A percentile compares a stretch with the other conserved stretches of the same genome.
Conservation (phyloP, 2,329 filamentous ascomycete species). For the Hymenotorrendiella dingleyae region DNA sequence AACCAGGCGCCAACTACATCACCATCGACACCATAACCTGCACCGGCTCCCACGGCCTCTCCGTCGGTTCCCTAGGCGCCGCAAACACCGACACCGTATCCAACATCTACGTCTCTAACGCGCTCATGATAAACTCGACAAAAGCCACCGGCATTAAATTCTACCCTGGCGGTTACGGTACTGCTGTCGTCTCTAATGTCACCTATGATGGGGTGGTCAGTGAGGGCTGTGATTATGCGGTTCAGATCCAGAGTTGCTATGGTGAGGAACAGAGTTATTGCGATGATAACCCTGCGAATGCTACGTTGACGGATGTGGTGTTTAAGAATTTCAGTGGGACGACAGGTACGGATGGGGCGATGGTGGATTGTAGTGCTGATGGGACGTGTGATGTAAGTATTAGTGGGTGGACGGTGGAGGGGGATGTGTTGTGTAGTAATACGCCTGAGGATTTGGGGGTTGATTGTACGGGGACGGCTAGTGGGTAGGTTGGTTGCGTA, state of each 20-base stretch:
- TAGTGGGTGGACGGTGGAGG: conserved; percentile 31
- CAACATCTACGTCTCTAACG: conserved; percentile 37
- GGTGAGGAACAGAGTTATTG: conserved; percentile 34
- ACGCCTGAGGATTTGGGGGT: conserved; percentile 7
- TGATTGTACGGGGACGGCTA: neutral
- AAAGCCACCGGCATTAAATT: conserved; percentile 43
- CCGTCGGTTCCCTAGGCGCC: conserved; percentile 41
- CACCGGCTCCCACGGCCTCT: conserved; percentile 41
- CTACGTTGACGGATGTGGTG: conserved; percentile 31
- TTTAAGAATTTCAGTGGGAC: conserved; percentile 35
- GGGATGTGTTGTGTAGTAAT: conserved; percentile 31
- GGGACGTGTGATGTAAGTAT: conserved; percentile 36
- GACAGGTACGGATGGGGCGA: conserved; percentile 32
- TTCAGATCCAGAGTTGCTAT: conserved; percentile 42
- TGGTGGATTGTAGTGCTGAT: conserved; percentile 34
- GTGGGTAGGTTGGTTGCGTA: too few relatives aligned
- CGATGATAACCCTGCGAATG: conserved; percentile 30
- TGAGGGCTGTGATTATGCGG: conserved; percentile 36
- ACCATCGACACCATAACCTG: conserved; percentile 38
- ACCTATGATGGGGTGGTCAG: conserved; percentile 36
- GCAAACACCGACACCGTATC: conserved; percentile 35
- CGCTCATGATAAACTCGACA: conserved; percentile 36
- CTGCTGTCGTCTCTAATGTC: conserved; percentile 36
- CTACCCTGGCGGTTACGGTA: conserved; percentile 37
- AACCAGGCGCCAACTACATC: conserved; percentile 44